Evolutionary conservation across 202 grass and related monocot species (phyloP), one percentile per base, ranked within the genome.

Genomic region (Carex arenaria): DNA sequence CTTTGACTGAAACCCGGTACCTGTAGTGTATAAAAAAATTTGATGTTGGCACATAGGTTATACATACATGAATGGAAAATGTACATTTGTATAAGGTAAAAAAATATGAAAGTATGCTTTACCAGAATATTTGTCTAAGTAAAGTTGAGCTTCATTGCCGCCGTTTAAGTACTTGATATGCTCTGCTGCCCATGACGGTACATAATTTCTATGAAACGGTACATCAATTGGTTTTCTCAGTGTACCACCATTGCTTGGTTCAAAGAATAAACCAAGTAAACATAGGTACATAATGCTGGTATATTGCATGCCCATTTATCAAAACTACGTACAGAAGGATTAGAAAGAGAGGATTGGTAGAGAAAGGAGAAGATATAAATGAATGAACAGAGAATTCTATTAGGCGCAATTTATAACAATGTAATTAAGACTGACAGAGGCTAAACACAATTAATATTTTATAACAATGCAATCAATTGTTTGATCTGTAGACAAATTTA

Each of bases 191-290:
- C 93, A 95, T 74, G 93, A 92, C 64, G 93, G 90, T 64, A 85
- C 90, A 73, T 95, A 95, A 85, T 90, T 92, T 87, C 87, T 89
- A 38, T 84, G 52, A 87, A 95, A 95, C n/a, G 84, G 79, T 81
- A 95, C 93, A 69, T 90, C 88, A 62, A 92, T 87, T n/a, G 93
- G 93, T 84, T 92, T 95, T 84, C 90, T 61, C 1, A 88, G 87
- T 18, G 87, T 52, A 67, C 61, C 40, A 32, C 38, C 20, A 54
- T 67, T 47, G 59, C 60, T 28, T 4, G 36, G 17, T 47, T 81
- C 38, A 28, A 67, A 81, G 40, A 82, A n/a, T 32, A 66, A 82
- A 68, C 80, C 42, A 55, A 66, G 42, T 15, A 82, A n/a, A 68
- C 57, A 82, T 23, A 82, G n/a, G 40, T 53, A 82, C 7, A 53